phyloP scores from a whole-genome alignment of 805 yeast species.

The Wickerhamomyces bovis region DNA sequence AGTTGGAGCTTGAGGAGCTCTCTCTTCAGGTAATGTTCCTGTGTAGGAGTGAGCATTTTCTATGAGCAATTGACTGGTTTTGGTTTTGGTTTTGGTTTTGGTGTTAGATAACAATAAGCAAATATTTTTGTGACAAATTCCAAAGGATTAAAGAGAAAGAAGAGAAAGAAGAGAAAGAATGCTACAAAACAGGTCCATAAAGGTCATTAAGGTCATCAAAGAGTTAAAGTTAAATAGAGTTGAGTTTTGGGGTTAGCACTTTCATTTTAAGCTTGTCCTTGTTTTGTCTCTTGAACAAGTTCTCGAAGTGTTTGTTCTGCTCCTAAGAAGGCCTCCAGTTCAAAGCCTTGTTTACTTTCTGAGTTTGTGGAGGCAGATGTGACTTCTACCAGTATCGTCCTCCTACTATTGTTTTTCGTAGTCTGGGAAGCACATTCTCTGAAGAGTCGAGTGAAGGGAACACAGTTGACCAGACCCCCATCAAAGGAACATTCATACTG shows the following conservation, averaged over 20 bases:
- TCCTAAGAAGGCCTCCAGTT: slow-evolving; percentile 3
- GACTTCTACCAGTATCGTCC: slow-evolving; percentile 27
- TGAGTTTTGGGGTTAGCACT: too few relatives aligned
- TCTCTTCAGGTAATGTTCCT: slow-evolving; percentile 85
- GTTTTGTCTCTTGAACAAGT: background rate
- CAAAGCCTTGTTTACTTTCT: slow-evolving; percentile 18
- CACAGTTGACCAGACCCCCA: slow-evolving; percentile 36
- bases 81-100: too few relatives aligned
- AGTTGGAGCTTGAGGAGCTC: slow-evolving; percentile 64
- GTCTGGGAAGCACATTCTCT: slow-evolving; percentile 32
- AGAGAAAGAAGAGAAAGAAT: background rate
- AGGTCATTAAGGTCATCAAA: background rate
- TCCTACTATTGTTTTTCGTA: slow-evolving; percentile 17
- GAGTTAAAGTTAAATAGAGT: background rate
- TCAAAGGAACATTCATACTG: slow-evolving; percentile 44
- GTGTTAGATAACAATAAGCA: too few relatives aligned
- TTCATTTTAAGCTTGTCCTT: background rate
- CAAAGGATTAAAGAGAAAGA: background rate
- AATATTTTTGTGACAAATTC: background rate
- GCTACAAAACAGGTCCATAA: too few relatives aligned
- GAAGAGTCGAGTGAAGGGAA: slow-evolving; percentile 44
- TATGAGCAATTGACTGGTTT: background rate
- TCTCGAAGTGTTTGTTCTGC: slow-evolving; percentile 3
- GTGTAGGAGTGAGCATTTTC: slow-evolving; percentile 43
- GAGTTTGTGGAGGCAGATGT: slow-evolving; percentile 30